These are phyloP conservation scores for Azolla pinnata DNA, from an alignment of 75 land plant species.

Conservation along the genomic window DNA sequence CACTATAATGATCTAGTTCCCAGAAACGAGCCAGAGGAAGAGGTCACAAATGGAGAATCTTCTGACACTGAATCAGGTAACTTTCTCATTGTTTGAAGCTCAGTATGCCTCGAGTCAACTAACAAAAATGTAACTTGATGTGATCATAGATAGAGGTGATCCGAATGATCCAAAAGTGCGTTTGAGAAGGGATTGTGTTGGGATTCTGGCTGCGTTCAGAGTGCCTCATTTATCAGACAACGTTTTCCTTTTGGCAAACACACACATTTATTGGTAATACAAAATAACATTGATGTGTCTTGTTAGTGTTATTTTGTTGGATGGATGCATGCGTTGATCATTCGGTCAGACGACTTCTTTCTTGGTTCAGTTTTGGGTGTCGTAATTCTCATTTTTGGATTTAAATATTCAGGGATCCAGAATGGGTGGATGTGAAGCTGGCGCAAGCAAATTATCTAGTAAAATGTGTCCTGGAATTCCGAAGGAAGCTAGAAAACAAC, in stretches of 20 bases:
- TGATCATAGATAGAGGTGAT: constrained; percentile 40
- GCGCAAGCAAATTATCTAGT: constrained; percentile 81
- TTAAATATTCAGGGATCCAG: constrained; percentile 89
- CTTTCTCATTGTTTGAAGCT: too few relatives aligned
- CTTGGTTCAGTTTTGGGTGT: too few relatives aligned
- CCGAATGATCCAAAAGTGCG: constrained; percentile 75
- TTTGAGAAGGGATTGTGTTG: constrained; percentile 86
- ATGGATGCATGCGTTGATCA: too few relatives aligned
- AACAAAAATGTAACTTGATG: background rate
- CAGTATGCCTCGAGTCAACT: too few relatives aligned
- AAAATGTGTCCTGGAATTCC: constrained; percentile 42
- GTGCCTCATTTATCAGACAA: constrained; percentile 41
- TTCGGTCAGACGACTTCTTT: too few relatives aligned
- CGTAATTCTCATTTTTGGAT: too few relatives aligned
- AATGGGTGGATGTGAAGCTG: constrained; percentile 87
- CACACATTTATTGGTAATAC: constrained; percentile 83
- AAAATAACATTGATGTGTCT: too few relatives aligned
- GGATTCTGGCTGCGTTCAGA: constrained; percentile 68
- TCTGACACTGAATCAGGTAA: background rate
- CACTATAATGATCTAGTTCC: constrained; percentile 82
- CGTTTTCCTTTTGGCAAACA: constrained; percentile 64
- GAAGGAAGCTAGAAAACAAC: constrained; percentile 27
- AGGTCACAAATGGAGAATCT: background rate
- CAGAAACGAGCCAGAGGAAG: too few relatives aligned
- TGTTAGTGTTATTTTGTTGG: too few relatives aligned